phyloP scores from a whole-genome alignment of 2,329 filamentous ascomycete species.

The Ophiostoma montium region DNA sequence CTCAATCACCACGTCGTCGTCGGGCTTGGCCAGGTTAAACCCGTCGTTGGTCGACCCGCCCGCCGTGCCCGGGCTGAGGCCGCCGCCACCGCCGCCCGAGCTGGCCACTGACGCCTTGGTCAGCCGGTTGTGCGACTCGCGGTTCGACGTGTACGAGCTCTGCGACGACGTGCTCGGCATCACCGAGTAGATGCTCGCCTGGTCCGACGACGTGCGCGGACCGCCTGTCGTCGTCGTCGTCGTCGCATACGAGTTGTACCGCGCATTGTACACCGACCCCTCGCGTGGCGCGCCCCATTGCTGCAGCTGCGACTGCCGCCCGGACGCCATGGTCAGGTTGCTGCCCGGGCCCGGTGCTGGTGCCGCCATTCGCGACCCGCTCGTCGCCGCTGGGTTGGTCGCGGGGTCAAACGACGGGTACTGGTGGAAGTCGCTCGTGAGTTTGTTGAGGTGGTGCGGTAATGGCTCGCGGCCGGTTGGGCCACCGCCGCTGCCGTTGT shows the following conservation, averaged over 20 bases:
- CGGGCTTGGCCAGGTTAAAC: constrained; percentile 55
- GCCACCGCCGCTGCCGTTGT: constrained; percentile 22
- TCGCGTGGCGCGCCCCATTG: constrained; percentile 57
- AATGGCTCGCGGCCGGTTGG: constrained; percentile 54
- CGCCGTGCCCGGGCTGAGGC: background rate
- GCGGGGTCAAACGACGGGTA: constrained; percentile 61
- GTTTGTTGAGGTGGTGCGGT: constrained; percentile 73
- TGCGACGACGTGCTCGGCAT: constrained; percentile 43
- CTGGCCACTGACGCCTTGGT: no score
- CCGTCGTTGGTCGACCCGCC: constrained; percentile 32
- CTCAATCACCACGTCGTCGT: constrained; percentile 73
- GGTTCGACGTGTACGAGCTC: constrained; percentile 36
- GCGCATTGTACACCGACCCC: constrained; percentile 35
- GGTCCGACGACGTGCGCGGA: constrained; percentile 40
- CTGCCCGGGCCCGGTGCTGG: constrained; percentile 31
- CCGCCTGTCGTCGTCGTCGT: constrained; percentile 42
- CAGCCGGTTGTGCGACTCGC: constrained; percentile 43
- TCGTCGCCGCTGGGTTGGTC: constrained; percentile 15
- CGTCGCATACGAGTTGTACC: constrained; percentile 50
- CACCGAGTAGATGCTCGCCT: constrained; percentile 40
- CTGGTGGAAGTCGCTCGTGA: constrained; percentile 69
- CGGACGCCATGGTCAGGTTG: constrained; percentile 59
- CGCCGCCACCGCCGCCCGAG: background rate
- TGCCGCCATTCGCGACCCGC: no score
- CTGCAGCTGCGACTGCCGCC: constrained; percentile 60